phyloP scores from a whole-genome alignment of 2,329 filamentous ascomycete genomes.

The Hypoxylon rubiginosum region DNA sequence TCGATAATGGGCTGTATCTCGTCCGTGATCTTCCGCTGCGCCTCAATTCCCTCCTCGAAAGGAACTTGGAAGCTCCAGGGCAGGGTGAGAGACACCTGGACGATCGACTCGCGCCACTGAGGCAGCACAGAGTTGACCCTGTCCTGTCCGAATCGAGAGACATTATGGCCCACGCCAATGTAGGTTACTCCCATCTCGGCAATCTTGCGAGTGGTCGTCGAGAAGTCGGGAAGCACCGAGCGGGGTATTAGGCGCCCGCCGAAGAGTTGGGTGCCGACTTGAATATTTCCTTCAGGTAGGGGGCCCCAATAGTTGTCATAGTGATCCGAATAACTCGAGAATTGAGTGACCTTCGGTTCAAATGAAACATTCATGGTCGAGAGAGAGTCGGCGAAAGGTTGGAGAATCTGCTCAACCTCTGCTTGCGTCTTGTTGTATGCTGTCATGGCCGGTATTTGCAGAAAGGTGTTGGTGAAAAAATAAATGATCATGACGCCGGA shows the following conservation, averaged over 20 bases:
- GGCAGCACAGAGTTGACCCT: conserved; percentile 53
- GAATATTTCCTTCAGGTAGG: conserved; percentile 52
- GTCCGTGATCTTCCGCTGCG: conserved; percentile 51
- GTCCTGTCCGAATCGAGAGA: conserved; percentile 41
- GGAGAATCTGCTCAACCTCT: conserved; percentile 48
- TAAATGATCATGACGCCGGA: conserved; percentile 47
- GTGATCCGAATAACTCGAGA: conserved; percentile 51
- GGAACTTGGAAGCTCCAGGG: conserved; percentile 37
- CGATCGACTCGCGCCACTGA: conserved; percentile 52
- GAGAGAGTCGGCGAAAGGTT: conserved; percentile 46
- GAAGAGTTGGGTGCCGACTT: conserved; percentile 53
- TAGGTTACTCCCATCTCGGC: conserved; percentile 50
- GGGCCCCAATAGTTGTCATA: conserved; percentile 55
- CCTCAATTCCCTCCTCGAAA: conserved; percentile 45
- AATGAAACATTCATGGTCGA: conserved; percentile 44
- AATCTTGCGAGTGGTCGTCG: conserved; percentile 50
- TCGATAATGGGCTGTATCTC: conserved; percentile 49
- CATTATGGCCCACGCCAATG: conserved; percentile 51
- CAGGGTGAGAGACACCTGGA: conserved; percentile 45
- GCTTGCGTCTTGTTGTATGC: conserved; percentile 48
- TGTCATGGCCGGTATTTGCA: conserved; percentile 47
- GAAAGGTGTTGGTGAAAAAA: conserved; percentile 36
- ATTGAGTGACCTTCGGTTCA: conserved; percentile 45
- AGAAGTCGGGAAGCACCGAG: conserved; percentile 50
- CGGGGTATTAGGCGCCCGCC: conserved; percentile 56